phyloP scores from a whole-genome alignment of 2,329 filamentous ascomycete species.

The Xylariaceae sp. region DNA sequence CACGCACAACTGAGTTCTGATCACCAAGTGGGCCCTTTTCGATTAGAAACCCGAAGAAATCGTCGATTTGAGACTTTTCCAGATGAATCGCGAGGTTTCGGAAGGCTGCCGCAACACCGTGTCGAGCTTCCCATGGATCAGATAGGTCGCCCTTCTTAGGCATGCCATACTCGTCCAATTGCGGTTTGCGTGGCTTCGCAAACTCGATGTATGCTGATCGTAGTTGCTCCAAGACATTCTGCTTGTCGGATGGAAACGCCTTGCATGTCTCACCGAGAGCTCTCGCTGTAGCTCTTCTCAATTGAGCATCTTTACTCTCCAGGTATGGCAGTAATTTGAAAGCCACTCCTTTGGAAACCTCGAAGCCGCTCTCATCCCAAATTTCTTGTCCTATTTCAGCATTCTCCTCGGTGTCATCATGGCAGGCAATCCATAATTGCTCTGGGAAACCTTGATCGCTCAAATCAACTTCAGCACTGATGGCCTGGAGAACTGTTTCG shows the following conservation, averaged over 20 bases:
- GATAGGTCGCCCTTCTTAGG: constrained; percentile 80
- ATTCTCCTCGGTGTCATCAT: constrained; percentile 89
- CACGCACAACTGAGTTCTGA: constrained; percentile 68
- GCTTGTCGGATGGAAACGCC: constrained; percentile 56
- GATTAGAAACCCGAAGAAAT: constrained; percentile 81
- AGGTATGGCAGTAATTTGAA: constrained; percentile 72
- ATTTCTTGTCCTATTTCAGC: constrained; percentile 78
- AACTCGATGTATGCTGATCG: constrained; percentile 71
- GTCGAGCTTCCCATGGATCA: constrained; percentile 87
- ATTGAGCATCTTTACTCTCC: constrained; percentile 72
- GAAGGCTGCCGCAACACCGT: constrained; percentile 84
- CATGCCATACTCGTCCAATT: constrained; percentile 93
- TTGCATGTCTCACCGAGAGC: constrained; percentile 72
- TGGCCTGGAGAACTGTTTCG: constrained; percentile 80
- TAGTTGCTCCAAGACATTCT: constrained; percentile 60
- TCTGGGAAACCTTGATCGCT: constrained; percentile 81
- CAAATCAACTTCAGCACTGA: constrained; percentile 88
- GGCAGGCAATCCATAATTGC: constrained; percentile 88
- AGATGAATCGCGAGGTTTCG: constrained; percentile 73
- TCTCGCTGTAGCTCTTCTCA: constrained; percentile 78
- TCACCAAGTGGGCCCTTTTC: constrained; percentile 85
- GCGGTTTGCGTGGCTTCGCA: constrained; percentile 75
- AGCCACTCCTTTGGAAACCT: constrained; percentile 62
- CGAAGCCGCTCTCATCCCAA: constrained; percentile 89
- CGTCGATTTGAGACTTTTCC: constrained; percentile 63